These are phyloP conservation scores for Malania oleifera DNA, from an alignment of 164 flowering plant species.

Conservation along the genomic window DNA sequence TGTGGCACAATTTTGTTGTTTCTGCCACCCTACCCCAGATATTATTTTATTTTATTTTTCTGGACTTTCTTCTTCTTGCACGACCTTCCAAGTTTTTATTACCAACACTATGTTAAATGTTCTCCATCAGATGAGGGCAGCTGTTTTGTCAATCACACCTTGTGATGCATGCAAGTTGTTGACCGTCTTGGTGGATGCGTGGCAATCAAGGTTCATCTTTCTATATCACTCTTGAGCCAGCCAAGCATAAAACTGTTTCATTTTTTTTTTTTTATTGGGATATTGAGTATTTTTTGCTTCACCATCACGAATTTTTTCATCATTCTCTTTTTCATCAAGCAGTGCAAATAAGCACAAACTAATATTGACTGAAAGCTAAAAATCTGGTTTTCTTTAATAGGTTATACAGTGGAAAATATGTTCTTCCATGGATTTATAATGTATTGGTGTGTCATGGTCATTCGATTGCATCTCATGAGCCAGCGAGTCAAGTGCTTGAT, in stretches of 20 bases:
- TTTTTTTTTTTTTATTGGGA: too few species aligned
- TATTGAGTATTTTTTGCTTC: too few species aligned
- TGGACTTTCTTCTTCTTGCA: background rate
- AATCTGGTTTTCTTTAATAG: conserved; percentile 32
- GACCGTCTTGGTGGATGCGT: conserved; percentile 43
- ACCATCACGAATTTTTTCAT: background rate
- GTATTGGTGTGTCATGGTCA: conserved; percentile 55
- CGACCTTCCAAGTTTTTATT: background rate
- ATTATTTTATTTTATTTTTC: background rate
- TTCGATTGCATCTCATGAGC: conserved; percentile 46
- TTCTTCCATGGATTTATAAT: conserved; percentile 73
- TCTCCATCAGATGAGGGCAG: conserved; percentile 52
- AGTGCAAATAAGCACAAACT: background rate
- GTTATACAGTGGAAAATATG: conserved; percentile 40
- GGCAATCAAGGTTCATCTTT: conserved; percentile 64
- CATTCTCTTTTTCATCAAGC: background rate
- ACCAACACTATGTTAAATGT: background rate
- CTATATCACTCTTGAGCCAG: background rate
- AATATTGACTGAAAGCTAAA: background rate
- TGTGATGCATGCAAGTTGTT: conserved; percentile 56
- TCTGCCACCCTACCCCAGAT: too few species aligned
- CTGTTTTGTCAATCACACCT: conserved; percentile 53
- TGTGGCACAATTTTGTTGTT: background rate
- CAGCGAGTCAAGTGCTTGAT: conserved; percentile 35
- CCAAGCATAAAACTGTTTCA: too few species aligned